Conservation (phyloP, 371 early-diverging fungal species). For the Nosema granulosis region DNA sequence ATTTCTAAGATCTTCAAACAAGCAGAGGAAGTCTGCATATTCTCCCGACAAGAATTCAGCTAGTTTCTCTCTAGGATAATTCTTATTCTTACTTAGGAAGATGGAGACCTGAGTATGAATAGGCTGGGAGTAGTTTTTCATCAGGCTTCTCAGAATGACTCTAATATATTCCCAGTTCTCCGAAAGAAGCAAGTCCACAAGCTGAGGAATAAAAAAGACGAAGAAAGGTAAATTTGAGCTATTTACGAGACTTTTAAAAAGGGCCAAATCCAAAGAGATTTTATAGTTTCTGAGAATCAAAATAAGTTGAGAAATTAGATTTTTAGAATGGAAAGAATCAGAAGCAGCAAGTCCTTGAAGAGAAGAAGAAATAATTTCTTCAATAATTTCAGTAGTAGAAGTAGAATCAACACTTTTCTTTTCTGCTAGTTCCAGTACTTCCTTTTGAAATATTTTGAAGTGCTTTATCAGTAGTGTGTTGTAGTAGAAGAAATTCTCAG, state of each 20-base stretch:
- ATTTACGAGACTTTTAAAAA: slow-evolving; percentile 41
- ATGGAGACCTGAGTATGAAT: no score
- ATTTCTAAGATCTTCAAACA: no score
- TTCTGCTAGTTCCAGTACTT: no score
- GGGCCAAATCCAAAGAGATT: slow-evolving; percentile 15
- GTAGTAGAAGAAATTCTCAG: slow-evolving; percentile 59
- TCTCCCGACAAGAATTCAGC: no score
- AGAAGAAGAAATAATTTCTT: slow-evolving; percentile 51
- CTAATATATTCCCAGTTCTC: no score
- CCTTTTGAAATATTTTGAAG: no score
- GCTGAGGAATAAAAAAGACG: slow-evolving; percentile 56
- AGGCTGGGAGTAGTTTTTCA: no score
- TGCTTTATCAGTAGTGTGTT: slow-evolving; percentile 31
- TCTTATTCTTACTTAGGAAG: no score
- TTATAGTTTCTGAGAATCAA: slow-evolving; percentile 32
- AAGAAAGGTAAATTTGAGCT: slow-evolving; percentile 51
- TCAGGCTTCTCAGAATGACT: no score
- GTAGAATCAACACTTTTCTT: not conserved
- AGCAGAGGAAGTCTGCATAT: no score
- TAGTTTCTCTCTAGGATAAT: no score
- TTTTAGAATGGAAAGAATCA: slow-evolving; percentile 33
- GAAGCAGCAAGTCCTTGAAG: slow-evolving; percentile 48
- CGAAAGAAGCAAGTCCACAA: no score
- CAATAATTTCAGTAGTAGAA: slow-evolving; percentile 1
- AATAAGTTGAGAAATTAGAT: slow-evolving; percentile 42